A percentile compares a stretch with the other conserved stretches of the same genome.
These are phyloP conservation scores for Erysimum cheiri DNA, from an alignment of 441 rosid species.

Conservation along the genomic window DNA sequence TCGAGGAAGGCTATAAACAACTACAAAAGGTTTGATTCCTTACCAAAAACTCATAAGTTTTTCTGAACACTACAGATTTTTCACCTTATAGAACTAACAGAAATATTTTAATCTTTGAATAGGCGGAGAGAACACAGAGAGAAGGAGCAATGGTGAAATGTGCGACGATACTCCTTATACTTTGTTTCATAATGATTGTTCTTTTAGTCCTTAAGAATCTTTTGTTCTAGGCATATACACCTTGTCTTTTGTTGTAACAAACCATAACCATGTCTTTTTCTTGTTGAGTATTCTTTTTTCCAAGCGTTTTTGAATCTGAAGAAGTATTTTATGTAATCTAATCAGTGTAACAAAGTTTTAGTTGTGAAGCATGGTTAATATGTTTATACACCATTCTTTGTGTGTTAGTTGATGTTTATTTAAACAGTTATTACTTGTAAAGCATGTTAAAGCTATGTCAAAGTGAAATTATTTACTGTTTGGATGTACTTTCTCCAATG, in stretches of 20 bases:
- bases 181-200: constrained; percentile 88
- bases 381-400: no score
- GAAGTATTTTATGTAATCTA: no score
- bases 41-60: neutral
- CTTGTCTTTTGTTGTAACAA: constrained; percentile 3
- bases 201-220: constrained; percentile 78
- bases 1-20: constrained; percentile 89
- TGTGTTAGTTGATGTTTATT: no score
- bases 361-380: no score
- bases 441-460: no score
- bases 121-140: constrained; percentile 94
- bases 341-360: no score
- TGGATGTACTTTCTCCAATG: no score
- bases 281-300: no score
- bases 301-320: no score
- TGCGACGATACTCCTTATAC: constrained; percentile 80
- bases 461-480: no score
- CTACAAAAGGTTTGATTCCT: constrained; percentile 41
- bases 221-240: constrained; percentile 50
- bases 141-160: constrained; percentile 97
- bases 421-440: no score
- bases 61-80: neutral
- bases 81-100: neutral
- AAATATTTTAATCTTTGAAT: constrained; percentile 16
- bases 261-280: constrained; percentile 1